A percentile compares a stretch with the other conserved stretches of the same genome.
These are phyloP conservation scores for Beauveria sp. DNA, from an alignment of 2,329 filamentous ascomycete species.

Conservation along the genomic window DNA sequence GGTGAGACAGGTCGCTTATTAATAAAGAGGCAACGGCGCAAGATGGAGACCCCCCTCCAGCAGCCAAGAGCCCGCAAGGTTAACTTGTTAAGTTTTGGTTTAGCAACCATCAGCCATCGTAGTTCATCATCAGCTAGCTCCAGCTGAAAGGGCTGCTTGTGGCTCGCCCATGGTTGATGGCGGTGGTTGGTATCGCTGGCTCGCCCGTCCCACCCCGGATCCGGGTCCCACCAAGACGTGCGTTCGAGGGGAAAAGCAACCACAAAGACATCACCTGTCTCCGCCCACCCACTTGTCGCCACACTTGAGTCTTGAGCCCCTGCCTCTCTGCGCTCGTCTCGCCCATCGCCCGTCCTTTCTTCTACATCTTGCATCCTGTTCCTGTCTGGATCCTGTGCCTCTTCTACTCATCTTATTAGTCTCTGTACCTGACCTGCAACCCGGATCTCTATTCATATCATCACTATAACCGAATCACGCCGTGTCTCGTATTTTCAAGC, in stretches of 20 bases:
- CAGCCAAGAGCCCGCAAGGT: neutral
- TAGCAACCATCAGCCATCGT: neutral
- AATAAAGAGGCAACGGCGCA: neutral
- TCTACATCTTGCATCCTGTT: conserved; percentile 7
- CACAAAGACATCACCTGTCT: conserved; percentile 24
- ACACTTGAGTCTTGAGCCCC: conserved; percentile 10
- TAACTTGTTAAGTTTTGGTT: neutral
- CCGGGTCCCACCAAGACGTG: conserved; percentile 26
- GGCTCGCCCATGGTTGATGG: conserved; percentile 7
- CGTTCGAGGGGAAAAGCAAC: conserved; percentile 25
- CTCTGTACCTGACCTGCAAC: conserved; percentile 2
- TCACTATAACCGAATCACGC: neutral
- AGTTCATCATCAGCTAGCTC: conserved; percentile 4
- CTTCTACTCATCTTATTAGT: neutral
- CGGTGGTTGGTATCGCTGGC: conserved; percentile 8
- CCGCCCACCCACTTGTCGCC: conserved; percentile 17
- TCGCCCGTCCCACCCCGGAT: conserved; percentile 21
- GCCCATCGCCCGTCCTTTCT: neutral
- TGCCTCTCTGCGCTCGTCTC: conserved; percentile 4
- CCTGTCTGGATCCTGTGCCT: conserved; percentile 4
- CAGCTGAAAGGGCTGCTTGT: conserved; percentile 8
- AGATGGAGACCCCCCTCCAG: neutral
- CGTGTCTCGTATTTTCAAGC: neutral
- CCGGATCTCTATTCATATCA: neutral
- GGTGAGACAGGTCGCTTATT: too few relatives aligned